These are phyloP conservation scores for Metschnikowia gelsemii DNA, from an alignment of 805 yeast species.

Conservation along the genomic window DNA sequence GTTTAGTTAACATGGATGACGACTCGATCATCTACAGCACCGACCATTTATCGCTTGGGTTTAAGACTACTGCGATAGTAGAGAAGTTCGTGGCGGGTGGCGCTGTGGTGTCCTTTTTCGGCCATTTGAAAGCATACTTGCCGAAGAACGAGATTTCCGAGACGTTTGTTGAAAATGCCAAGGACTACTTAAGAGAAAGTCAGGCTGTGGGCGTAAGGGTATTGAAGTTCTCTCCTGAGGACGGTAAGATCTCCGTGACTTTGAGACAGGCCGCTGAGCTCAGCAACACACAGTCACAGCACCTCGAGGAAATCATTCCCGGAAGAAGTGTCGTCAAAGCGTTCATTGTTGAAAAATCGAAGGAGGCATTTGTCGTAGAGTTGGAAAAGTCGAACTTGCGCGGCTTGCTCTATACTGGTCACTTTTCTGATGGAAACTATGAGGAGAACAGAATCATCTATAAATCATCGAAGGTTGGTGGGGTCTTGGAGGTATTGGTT, in stretches of 20 bases:
- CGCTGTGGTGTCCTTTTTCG: conserved; percentile 81
- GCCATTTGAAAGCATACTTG: conserved; percentile 70
- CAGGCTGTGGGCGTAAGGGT: conserved; percentile 79
- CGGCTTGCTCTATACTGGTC: conserved; percentile 74
- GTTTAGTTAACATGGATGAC: conserved; percentile 66
- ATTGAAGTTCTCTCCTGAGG: conserved; percentile 51
- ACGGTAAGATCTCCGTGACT: conserved; percentile 63
- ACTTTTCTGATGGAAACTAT: conserved; percentile 70
- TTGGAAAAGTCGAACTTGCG: conserved; percentile 47
- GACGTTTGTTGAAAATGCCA: conserved; percentile 74
- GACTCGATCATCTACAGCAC: conserved; percentile 47
- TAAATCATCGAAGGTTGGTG: conserved; percentile 65
- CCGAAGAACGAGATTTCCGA: conserved; percentile 91
- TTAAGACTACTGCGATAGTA: conserved; percentile 70
- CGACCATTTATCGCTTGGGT: conserved; percentile 43
- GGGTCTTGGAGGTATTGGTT: conserved; percentile 57
- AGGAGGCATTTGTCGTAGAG: conserved; percentile 70
- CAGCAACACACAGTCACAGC: conserved; percentile 46
- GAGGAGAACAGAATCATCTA: conserved; percentile 67
- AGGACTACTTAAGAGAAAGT: conserved; percentile 75
- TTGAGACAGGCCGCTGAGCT: conserved; percentile 63
- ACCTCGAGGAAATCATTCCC: conserved; percentile 48
- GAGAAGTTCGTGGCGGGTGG: conserved; percentile 72
- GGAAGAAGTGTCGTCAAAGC: conserved; percentile 65
- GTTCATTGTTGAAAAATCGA: conserved; percentile 68